Evolutionary conservation across 495 filamentous ascomycete species (phyloP).

Genomic region (Xylaria acuta): DNA sequence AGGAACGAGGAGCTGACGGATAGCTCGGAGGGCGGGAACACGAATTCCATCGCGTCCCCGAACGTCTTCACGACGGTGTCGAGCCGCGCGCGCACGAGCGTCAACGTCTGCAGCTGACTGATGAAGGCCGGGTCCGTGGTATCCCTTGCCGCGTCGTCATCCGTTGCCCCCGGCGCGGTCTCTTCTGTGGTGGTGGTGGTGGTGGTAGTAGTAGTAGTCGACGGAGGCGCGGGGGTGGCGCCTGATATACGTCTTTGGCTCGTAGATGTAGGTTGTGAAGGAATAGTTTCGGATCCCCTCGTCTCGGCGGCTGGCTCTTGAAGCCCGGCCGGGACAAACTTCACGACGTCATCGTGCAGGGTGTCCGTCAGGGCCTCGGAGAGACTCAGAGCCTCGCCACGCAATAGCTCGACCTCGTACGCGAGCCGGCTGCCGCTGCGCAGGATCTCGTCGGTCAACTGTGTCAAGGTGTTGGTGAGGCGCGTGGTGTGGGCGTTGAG

Average conservation of each 20-base stretch:
- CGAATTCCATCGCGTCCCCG: constrained; percentile 92
- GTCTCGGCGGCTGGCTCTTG: constrained; percentile 30
- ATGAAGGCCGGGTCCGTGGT: constrained; percentile 71
- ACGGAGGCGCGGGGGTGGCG: constrained; percentile 23
- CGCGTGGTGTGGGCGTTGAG: constrained; percentile 86
- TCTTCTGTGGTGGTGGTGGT: too few relatives aligned
- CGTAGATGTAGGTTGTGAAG: constrained; percentile 27
- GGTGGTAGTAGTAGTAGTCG: constrained; percentile 28
- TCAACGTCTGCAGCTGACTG: constrained; percentile 78
- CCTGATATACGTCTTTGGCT: constrained; percentile 39
- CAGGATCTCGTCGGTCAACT: constrained; percentile 92
- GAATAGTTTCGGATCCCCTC: constrained; percentile 22
- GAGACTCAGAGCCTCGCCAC: constrained; percentile 80
- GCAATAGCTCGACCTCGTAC: constrained; percentile 92
- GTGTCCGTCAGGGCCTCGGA: constrained; percentile 77
- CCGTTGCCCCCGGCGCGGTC: constrained; percentile 9
- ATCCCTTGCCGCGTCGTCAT: not conserved
- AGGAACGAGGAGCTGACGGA: constrained; percentile 78
- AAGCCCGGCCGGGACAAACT: constrained; percentile 67
- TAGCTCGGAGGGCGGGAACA: constrained; percentile 79
- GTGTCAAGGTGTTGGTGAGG: constrained; percentile 81
- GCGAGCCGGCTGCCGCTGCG: constrained; percentile 83
- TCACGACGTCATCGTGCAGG: constrained; percentile 69
- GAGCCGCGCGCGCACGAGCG: constrained; percentile 77
- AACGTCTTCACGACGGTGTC: constrained; percentile 88